Percentiles rank a stretch among this genome's conserved stretches.
Evolutionary conservation across 2,329 filamentous ascomycete genomes (phyloP).

Genomic region (Rachicladosporium sp.): DNA sequence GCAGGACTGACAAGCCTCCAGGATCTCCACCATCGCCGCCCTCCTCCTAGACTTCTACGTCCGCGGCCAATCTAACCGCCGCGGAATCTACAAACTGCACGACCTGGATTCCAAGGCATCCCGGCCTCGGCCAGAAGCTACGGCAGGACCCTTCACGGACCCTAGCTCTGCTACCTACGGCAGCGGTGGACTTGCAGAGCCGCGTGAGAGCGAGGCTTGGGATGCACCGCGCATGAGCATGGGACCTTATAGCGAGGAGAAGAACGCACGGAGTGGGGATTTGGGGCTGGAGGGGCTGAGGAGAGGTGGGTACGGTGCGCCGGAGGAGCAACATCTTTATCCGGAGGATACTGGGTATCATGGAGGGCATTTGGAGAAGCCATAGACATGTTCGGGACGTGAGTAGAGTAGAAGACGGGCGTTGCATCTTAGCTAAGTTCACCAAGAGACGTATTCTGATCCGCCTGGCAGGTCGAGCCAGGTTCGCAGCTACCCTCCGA

Average conservation of each 20-base stretch:
- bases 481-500: no score
- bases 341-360: conserved; percentile 28
- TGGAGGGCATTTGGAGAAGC: conserved; percentile 14
- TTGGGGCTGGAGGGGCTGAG: conserved; percentile 4
- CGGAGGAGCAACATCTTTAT: conserved; percentile 32
- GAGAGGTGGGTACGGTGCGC: conserved; percentile 27
- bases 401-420: no score
- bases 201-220: conserved; percentile 21
- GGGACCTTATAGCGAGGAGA: conserved; percentile 18
- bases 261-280: no score
- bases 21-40: conserved; percentile 35
- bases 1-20: conserved; percentile 7
- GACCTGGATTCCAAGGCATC: conserved; percentile 21
- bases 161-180: conserved; percentile 4
- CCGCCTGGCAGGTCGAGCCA: no score
- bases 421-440: no score
- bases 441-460: no score
- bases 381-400: no score
- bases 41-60: conserved; percentile 41
- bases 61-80: conserved; percentile 29
- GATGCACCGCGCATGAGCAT: conserved; percentile 18
- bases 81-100: conserved; percentile 39
- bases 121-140: background rate
- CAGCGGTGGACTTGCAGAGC: conserved; percentile 6
- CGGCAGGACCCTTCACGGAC: conserved; percentile 16